Evolutionary conservation across 352 stramenopile genomes (phyloP), one percentile per base, ranked within the genome.

Genomic region (Pythium volutum): DNA sequence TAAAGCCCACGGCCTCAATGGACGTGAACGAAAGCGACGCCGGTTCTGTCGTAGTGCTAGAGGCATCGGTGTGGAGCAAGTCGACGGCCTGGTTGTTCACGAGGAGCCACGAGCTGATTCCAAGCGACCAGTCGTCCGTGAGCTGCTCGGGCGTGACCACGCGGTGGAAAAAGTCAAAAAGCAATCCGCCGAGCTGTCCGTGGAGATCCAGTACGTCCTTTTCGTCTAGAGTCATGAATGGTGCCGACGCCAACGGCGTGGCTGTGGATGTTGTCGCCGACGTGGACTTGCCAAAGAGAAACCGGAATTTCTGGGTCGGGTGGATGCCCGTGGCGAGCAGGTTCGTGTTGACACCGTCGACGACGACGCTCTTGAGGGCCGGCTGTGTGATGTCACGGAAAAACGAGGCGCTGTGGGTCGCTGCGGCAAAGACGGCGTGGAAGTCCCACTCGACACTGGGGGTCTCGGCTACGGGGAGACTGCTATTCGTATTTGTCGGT

Each of bases 71-170:
- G 50, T 84, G 75, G 11, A 90, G 58, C 18, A 91, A 54, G 29
- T 89, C 81, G 31, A 86, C 69, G 8, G 67, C 70, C 29, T 80
- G 66, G 57, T 89, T 88, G 64, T 85, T 79, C 14, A 88, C 76
- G 61, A 91, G 62, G 46, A 89, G 76, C 81, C 81, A 91, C 36
- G 77, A 87, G 53, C 81, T 91, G 31, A 89, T 74, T 7, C 79
- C 81, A 2, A 91, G 45, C 42, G 67, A 52, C 79, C 77, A 91
- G 29, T 69, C 60, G 2, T 14, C 12, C n/a, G n/a, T n/a, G 6
- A 45, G 31, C 45, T 51, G 45, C 9, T 34, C 16, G 6, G 33
- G 16, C 5, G 9, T 38, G 31, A 47, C 25, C 10, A 11, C 3
- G 14, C 42, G 48, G 1, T 62, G 59, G 55, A 87, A 91, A 52